Evolutionary conservation across 2,329 filamentous ascomycete species (phyloP).

Genomic region (Pseudogymnoascus sp.): DNA sequence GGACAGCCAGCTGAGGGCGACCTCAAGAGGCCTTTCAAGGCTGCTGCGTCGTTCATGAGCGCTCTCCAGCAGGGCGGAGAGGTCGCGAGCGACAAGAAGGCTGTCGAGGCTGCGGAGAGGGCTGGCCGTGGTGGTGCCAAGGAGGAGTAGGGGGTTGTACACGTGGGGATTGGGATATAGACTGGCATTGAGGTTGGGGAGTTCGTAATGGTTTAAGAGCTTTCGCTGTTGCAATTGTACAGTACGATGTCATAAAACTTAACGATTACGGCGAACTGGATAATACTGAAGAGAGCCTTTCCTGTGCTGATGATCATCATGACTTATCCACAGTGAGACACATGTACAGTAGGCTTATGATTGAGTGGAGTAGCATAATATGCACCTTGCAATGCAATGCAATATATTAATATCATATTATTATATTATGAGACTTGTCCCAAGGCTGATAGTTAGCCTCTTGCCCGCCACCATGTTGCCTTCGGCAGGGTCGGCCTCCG

Average conservation of each 20-base stretch:
- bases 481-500: not conserved
- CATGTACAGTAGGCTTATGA: not conserved
- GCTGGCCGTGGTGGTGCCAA: slow-evolving; percentile 63
- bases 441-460: slow-evolving; percentile 7
- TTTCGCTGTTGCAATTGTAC: not conserved
- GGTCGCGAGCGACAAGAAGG: slow-evolving; percentile 85
- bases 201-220: not conserved
- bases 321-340: not conserved
- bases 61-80: slow-evolving; percentile 56
- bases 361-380: not conserved
- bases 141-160: slow-evolving; percentile 51
- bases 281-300: not conserved
- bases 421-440: not conserved
- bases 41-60: slow-evolving; percentile 71
- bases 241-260: slow-evolving; percentile 1
- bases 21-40: slow-evolving; percentile 94
- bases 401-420: not conserved
- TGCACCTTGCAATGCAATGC: not conserved
- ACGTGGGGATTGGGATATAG: not conserved
- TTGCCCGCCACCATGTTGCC: not conserved
- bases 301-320: not conserved
- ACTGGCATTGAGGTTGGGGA: not conserved
- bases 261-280: not conserved
- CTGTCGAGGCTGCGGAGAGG: slow-evolving; percentile 72
- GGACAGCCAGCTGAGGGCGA: slow-evolving; percentile 82